Conservation (phyloP, 2,329 filamentous ascomycete species). For the Diaporthe eres region DNA sequence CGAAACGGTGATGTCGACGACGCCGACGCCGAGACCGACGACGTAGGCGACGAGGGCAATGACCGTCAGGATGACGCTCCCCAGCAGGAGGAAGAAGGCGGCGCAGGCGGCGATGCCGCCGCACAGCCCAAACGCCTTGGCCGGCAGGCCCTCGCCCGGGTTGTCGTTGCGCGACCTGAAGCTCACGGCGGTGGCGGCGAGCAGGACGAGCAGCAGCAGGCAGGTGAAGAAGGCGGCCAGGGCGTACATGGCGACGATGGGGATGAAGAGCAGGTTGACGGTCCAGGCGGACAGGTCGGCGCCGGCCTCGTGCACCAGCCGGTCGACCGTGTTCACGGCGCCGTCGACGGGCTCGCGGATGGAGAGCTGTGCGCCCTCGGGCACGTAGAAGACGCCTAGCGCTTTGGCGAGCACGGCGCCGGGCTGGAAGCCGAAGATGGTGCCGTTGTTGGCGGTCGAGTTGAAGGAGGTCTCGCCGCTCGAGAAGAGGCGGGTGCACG, state of each 20-base stretch:
- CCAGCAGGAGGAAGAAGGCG: slow-evolving; percentile 40
- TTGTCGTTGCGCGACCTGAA: background rate
- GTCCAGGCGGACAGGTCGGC: slow-evolving; percentile 36
- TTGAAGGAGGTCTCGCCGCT: slow-evolving; percentile 34
- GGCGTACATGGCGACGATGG: slow-evolving; percentile 41
- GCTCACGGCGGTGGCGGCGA: slow-evolving; percentile 17
- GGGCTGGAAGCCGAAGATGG: slow-evolving; percentile 40
- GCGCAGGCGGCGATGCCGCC: slow-evolving; percentile 32
- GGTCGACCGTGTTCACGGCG: slow-evolving; percentile 38
- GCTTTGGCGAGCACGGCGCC: slow-evolving; percentile 37
- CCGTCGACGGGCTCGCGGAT: slow-evolving; percentile 39
- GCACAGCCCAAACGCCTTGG: slow-evolving; percentile 35
- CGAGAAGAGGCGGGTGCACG: slow-evolving; percentile 37
- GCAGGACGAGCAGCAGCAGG: slow-evolving; percentile 38
- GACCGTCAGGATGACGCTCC: slow-evolving; percentile 39
- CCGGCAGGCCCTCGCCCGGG: slow-evolving; percentile 10
- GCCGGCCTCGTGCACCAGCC: slow-evolving; percentile 34
- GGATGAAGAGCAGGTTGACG: slow-evolving; percentile 39
- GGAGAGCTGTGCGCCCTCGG: slow-evolving; percentile 30
- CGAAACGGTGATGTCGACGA: slow-evolving; percentile 37
- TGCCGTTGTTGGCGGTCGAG: slow-evolving; percentile 37
- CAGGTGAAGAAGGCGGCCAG: slow-evolving; percentile 27
- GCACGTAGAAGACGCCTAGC: slow-evolving; percentile 41
- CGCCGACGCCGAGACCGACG: slow-evolving; percentile 31
- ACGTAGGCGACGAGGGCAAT: slow-evolving; percentile 35